phyloP scores from a whole-genome alignment of 2,329 filamentous ascomycete species.

The Trichoderma koningii region DNA sequence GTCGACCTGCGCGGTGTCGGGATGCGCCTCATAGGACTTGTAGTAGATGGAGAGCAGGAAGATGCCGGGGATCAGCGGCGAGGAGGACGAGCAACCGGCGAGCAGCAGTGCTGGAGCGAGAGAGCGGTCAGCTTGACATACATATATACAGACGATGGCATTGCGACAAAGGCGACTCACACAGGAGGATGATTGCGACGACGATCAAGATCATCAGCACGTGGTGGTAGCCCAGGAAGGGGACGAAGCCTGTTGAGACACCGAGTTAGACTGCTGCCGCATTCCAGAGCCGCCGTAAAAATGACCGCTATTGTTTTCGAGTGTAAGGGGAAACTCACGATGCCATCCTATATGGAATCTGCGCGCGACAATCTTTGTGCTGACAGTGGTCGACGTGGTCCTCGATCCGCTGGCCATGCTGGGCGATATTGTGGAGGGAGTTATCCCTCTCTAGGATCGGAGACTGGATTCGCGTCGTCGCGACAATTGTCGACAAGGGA shows the following conservation, averaged over 20 bases:
- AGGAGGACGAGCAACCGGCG: conserved; percentile 95
- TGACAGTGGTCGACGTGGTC: conserved; percentile 28
- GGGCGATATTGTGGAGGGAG: neutral
- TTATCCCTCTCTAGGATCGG: conserved; percentile 29
- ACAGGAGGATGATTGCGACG: conserved; percentile 89
- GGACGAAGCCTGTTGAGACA: conserved; percentile 57
- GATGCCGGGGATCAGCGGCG: conserved; percentile 90
- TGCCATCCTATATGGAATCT: conserved; percentile 53
- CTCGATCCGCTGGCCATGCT: conserved; percentile 32
- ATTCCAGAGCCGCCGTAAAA: conserved; percentile 30
- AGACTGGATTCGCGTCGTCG: neutral
- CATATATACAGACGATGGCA: conserved; percentile 19
- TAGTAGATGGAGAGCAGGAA: conserved; percentile 99
- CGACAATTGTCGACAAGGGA: neutral
- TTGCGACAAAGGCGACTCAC: conserved; percentile 59
- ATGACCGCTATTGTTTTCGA: neutral
- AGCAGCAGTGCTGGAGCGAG: conserved; percentile 72
- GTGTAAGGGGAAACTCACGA: conserved; percentile 42
- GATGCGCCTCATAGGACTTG: conserved; percentile 77
- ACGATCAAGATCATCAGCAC: conserved; percentile 97
- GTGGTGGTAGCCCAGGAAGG: conserved; percentile 75
- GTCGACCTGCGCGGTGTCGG: conserved; percentile 85
- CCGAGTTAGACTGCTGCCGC: conserved; percentile 22
- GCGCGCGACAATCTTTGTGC: conserved; percentile 35
- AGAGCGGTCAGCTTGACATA: neutral